Conservation (phyloP, 2,329 filamentous ascomycete genomes). For the Aspergillus fischeri region DNA sequence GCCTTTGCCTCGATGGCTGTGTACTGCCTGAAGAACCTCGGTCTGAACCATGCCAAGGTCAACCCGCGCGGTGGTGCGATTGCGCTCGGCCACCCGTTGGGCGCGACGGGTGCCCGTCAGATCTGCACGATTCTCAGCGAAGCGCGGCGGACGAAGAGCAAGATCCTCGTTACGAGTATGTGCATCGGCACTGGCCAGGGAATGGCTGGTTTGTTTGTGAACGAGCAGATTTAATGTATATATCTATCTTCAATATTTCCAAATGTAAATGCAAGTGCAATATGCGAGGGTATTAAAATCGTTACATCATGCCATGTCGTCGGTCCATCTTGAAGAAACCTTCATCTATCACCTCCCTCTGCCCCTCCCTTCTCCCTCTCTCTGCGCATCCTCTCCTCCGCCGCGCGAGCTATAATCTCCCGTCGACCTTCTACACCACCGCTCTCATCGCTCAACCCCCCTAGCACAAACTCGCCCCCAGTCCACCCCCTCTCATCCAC, state of each 20-base stretch:
- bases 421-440: conserved; percentile 57
- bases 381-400: conserved; percentile 62
- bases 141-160: conserved; percentile 78
- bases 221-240: conserved; percentile 50
- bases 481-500: conserved; percentile 73
- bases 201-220: conserved; percentile 64
- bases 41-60: conserved; percentile 65
- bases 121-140: conserved; percentile 89
- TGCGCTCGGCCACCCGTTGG: conserved; percentile 84
- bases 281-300: not conserved
- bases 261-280: not conserved
- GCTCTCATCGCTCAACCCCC: conserved; percentile 47
- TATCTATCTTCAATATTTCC: not conserved
- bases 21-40: conserved; percentile 72
- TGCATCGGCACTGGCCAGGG: conserved; percentile 67
- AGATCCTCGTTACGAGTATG: conserved; percentile 89
- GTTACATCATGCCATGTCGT: conserved; percentile 1
- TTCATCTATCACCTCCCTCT: conserved; percentile 17
- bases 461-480: conserved; percentile 73
- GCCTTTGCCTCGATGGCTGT: conserved; percentile 97
- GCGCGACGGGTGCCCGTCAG: conserved; percentile 83
- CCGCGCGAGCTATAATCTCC: conserved; percentile 70
- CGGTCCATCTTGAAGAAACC: not conserved
- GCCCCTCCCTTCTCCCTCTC: conserved; percentile 40
- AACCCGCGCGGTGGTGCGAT: conserved; percentile 94